A percentile compares a stretch with the other conserved stretches of the same genome.
Evolutionary conservation across 257 asterid genomes (phyloP).

Genomic region (Anisodus acutangulus): DNA sequence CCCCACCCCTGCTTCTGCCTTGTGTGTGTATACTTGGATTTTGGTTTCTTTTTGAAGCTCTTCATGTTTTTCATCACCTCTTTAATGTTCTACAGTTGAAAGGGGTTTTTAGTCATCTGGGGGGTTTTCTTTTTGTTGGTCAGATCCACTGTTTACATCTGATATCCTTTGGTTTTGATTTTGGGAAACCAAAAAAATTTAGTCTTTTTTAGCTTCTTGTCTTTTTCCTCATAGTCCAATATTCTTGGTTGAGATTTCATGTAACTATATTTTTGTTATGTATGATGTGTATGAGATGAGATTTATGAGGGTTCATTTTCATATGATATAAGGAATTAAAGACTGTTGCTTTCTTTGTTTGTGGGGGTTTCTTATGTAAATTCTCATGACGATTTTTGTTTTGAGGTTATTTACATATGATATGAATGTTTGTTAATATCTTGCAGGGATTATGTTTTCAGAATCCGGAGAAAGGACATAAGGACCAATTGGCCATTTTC

Average conservation of each 20-base stretch:
- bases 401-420: conserved; percentile 34
- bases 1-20: conserved; percentile 13
- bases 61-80: background rate
- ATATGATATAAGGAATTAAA: background rate
- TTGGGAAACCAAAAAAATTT: conserved; percentile 13
- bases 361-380: conserved; percentile 9
- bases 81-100: conserved; percentile 32
- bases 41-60: conserved; percentile 6
- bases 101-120: conserved; percentile 21
- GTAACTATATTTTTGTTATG: conserved; percentile 34
- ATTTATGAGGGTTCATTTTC: background rate
- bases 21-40: background rate
- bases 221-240: conserved; percentile 28
- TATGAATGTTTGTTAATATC: conserved; percentile 27
- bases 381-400: conserved; percentile 25
- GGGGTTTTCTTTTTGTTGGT: conserved; percentile 37
- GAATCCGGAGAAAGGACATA: conserved; percentile 66
- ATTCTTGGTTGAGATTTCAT: conserved; percentile 57
- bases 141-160: conserved; percentile 43
- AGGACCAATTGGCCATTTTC: conserved; percentile 91
- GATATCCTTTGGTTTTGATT: conserved; percentile 26
- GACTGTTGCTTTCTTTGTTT: conserved; percentile 3
- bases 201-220: conserved; percentile 29
- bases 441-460: conserved; percentile 86
- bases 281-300: background rate